Evolutionary conservation across 2,329 filamentous ascomycete species (phyloP).

Genomic region (Colletotrichum sp.): DNA sequence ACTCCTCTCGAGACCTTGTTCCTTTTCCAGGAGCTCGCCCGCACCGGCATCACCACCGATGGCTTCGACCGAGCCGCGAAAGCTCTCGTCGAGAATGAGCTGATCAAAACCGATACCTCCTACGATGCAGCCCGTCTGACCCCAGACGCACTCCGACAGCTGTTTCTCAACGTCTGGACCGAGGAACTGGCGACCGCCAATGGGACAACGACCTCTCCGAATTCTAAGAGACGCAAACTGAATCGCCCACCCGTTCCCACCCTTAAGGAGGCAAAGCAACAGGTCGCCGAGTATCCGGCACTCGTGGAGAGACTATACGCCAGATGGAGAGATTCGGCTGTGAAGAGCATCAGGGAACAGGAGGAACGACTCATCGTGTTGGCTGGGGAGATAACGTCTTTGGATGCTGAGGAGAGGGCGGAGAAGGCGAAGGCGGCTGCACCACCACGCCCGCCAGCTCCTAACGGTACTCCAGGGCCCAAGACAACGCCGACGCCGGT

Average conservation of each 20-base stretch:
- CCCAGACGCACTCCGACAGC: slow-evolving; percentile 77
- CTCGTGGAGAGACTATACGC: slow-evolving; percentile 78
- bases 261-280: slow-evolving; percentile 69
- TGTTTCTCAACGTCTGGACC: slow-evolving; percentile 78
- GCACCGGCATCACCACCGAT: slow-evolving; percentile 67
- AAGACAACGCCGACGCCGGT: slow-evolving; percentile 10
- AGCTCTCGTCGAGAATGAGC: slow-evolving; percentile 73
- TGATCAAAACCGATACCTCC: slow-evolving; percentile 71
- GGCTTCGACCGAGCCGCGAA: slow-evolving; percentile 78
- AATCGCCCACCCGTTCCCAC: slow-evolving; percentile 67
- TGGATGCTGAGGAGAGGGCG: slow-evolving; percentile 56
- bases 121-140: slow-evolving; percentile 79
- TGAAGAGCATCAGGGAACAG: slow-evolving; percentile 75
- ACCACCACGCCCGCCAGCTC: background rate
- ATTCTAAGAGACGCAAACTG: slow-evolving; percentile 77
- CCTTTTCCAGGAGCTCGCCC: slow-evolving; percentile 79
- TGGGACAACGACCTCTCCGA: slow-evolving; percentile 49
- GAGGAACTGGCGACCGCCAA: slow-evolving; percentile 70
- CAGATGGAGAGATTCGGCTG: slow-evolving; percentile 72
- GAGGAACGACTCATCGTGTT: slow-evolving; percentile 71
- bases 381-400: slow-evolving; percentile 69
- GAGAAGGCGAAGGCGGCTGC: slow-evolving; percentile 20
- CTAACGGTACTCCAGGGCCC: background rate
- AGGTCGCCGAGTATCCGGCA: slow-evolving; percentile 71
- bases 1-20: slow-evolving; percentile 87